Conservation (phyloP, 1,284 basidiomycete genomes). For the Malassezia furfur region DNA sequence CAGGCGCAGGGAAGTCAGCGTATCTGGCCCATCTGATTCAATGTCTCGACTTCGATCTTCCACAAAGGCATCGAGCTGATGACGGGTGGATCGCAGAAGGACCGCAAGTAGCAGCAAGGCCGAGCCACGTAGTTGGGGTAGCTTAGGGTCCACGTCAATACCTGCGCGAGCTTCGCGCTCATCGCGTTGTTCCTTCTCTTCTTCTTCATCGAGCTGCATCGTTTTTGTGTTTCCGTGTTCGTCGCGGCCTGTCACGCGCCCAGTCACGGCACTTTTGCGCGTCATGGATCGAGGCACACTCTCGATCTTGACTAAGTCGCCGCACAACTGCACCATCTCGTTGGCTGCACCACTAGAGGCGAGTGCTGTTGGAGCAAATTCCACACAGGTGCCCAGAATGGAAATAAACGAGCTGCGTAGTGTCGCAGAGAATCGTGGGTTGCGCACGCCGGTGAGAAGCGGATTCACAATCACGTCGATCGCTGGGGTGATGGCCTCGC, state of each 20-base stretch:
- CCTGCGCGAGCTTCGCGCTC: constrained; percentile 22
- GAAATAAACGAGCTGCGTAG: constrained; percentile 37
- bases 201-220: constrained; percentile 13
- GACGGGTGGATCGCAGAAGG: constrained; percentile 22
- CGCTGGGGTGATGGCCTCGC: constrained; percentile 57
- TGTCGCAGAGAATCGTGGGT: constrained; percentile 28
- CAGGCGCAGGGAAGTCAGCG: constrained; percentile 23
- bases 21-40: constrained; percentile 3
- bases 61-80: constrained; percentile 25
- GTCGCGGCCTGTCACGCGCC: constrained; percentile 4
- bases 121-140: constrained; percentile 35
- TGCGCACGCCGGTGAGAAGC: constrained; percentile 28
- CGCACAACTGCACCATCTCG: constrained; percentile 23
- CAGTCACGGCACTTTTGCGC: background rate
- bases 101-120: constrained; percentile 35
- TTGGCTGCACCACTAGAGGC: constrained; percentile 19
- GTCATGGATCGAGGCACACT: constrained; percentile 10
- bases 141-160: constrained; percentile 24
- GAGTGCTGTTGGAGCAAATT: constrained; percentile 30
- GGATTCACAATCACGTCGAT: constrained; percentile 26
- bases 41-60: background rate
- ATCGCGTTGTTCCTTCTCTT: constrained; percentile 10
- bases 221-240: background rate
- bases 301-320: constrained; percentile 35
- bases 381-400: constrained; percentile 41